Percentiles rank a stretch among this genome's conserved stretches.
Conservation (phyloP, 2,329 filamentous ascomycete species). For the Lecanicillium sp. region DNA sequence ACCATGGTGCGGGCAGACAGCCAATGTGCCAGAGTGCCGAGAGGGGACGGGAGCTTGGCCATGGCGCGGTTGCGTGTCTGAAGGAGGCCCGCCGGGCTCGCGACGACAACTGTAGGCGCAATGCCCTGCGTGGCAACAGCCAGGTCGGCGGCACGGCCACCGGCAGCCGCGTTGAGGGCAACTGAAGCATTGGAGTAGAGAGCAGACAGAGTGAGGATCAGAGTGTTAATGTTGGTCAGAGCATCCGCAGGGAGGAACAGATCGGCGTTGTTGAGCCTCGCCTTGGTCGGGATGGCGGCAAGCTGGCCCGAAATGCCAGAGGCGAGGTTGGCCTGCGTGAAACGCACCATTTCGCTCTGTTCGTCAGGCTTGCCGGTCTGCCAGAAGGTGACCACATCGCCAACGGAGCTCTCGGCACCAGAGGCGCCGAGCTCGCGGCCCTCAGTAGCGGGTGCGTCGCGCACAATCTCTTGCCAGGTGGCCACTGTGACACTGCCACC, state of each 20-base stretch:
- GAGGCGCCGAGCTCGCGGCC: constrained; percentile 56
- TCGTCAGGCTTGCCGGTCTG: constrained; percentile 41
- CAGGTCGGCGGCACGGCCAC: constrained; percentile 61
- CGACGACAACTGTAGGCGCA: constrained; percentile 75
- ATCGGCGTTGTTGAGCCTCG: constrained; percentile 69
- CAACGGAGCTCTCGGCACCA: constrained; percentile 41
- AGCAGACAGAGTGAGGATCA: constrained; percentile 74
- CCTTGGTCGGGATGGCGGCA: constrained; percentile 65
- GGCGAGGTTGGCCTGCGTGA: constrained; percentile 79
- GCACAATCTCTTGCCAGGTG: constrained; percentile 89
- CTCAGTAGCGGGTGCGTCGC: constrained; percentile 56
- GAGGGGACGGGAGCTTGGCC: constrained; percentile 51
- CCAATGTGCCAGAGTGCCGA: constrained; percentile 64
- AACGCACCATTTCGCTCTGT: constrained; percentile 66
- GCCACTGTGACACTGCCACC: constrained; percentile 70
- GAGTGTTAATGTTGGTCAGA: constrained; percentile 70
- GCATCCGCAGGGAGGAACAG: constrained; percentile 80
- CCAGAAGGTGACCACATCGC: constrained; percentile 63
- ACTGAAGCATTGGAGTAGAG: constrained; percentile 80
- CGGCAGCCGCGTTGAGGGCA: constrained; percentile 82
- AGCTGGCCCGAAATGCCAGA: constrained; percentile 76
- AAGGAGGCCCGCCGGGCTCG: constrained; percentile 66
- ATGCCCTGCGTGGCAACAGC: constrained; percentile 65
- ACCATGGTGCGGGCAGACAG: constrained; percentile 64
- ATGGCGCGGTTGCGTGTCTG: constrained; percentile 59